phyloP scores from a whole-genome alignment of 768 basidiomycete species.

The Phylloporus arenicola region DNA sequence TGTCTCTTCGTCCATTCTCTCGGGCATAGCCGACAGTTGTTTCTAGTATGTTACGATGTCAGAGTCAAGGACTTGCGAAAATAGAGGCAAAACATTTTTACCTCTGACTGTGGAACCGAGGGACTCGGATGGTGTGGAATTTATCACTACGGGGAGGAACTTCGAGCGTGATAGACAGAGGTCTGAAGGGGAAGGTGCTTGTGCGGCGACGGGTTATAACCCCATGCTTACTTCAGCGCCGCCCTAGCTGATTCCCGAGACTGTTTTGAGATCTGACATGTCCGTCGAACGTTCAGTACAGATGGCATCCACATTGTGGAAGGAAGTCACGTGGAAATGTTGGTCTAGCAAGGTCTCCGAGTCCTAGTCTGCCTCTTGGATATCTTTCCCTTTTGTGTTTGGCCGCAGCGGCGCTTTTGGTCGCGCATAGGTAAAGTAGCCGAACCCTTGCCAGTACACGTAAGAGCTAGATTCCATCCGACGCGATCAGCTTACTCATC shows the following conservation, averaged over 20 bases:
- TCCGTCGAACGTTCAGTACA: too few relatives aligned
- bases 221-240: background rate
- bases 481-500: too few relatives aligned
- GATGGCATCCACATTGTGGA: too few relatives aligned
- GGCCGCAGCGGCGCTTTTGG: too few relatives aligned
- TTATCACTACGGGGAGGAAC: background rate
- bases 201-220: background rate
- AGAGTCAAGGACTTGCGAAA: background rate
- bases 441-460: too few relatives aligned
- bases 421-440: too few relatives aligned
- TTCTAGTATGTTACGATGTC: background rate
- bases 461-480: too few relatives aligned
- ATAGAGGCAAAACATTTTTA: background rate
- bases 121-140: background rate
- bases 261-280: too few relatives aligned
- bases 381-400: too few relatives aligned
- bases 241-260: background rate
- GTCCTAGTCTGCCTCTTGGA: too few relatives aligned
- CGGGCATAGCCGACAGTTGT: constrained; percentile 1
- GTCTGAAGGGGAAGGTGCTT: background rate
- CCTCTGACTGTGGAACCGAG: too few relatives aligned
- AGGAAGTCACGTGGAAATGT: background rate
- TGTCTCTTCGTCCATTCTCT: constrained; percentile 50
- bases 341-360: too few relatives aligned
- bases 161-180: background rate